Evolutionary conservation across 768 basidiomycete species (phyloP).

Genomic region (Termitomyces bulborhizus): DNA sequence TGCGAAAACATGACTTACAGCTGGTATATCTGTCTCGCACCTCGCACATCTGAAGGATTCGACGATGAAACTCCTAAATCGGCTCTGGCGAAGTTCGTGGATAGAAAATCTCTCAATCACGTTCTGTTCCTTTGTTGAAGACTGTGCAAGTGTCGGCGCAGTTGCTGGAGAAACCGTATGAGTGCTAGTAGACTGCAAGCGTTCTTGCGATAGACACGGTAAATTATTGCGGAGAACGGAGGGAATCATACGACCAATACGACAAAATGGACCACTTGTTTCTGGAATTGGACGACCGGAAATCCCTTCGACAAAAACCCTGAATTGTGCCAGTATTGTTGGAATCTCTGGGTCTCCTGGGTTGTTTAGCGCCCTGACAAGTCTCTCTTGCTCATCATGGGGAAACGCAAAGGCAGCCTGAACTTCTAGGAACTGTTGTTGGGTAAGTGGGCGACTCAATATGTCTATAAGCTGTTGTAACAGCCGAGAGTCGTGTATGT

Average conservation of each 20-base stretch:
- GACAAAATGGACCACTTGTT: neutral
- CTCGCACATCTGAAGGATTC: neutral
- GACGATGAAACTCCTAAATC: neutral
- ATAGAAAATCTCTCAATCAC: neutral
- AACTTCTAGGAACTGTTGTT: neutral
- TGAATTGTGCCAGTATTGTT: neutral
- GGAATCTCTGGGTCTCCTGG: neutral
- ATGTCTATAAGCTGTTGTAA: neutral
- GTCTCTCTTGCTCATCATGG: neutral
- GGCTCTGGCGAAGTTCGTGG: neutral
- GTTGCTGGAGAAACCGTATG: neutral
- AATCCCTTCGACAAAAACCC: neutral
- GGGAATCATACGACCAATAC: neutral
- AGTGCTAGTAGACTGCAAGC: neutral
- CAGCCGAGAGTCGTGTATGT: neutral
- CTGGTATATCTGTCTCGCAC: neutral
- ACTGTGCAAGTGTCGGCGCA: neutral
- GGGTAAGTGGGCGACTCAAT: neutral
- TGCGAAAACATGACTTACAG: neutral
- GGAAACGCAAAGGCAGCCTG: neutral
- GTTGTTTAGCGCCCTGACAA: neutral
- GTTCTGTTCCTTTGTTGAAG: neutral
- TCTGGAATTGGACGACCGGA: neutral
- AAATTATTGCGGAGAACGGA: neutral
- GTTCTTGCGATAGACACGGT: neutral